Evolutionary conservation across 2,329 filamentous ascomycete genomes (phyloP), one percentile per base, ranked within the genome.

Genomic region (Fusarium sp.): DNA sequence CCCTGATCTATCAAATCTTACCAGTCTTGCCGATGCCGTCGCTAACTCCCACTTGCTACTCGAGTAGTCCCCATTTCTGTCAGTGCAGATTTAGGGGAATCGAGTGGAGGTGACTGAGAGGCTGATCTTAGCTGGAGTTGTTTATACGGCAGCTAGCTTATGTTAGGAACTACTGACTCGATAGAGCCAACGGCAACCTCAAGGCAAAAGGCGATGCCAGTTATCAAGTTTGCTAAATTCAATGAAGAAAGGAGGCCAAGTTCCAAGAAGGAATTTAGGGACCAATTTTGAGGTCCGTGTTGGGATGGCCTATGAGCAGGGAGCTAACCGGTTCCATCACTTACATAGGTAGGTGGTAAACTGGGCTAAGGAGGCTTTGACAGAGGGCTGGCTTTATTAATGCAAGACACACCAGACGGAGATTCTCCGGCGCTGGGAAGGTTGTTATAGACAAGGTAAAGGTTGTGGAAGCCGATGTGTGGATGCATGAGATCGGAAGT

Each of bases 101-200:
- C 11, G 20, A 54, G 55, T 55, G 60, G 47, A 69, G 47, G 23
- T 42, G 20, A 47, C 20, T 49, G 55, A 42, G 42, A 47, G 60
- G 58, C 48, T 51, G 62, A 48, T 58, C 58, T 52, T 49, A 54
- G 54, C 60, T 49, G 67, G 57, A 55, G 43, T 45, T 36, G 21
- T 55, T 51, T 58, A 53, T 41, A 52, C 65, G 67, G 61, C 67
- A 54, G 48, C 67, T 72, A 69, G 52, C 39, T 58, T 53, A 52
- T 47, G 49, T 63, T 42, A 66, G 58, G 66, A 54, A 63, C 69
- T 50, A 71, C 69, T 41, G 55, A 53, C 64, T 58, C 21, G 41
- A 50, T 39, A 48, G 35, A 46, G 37, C 50, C 40, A 53, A 51
- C 41, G 39, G 40, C 23, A 14, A 62, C 29, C 31, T 40, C 29